phyloP scores from a whole-genome alignment of 352 stramenopile genomes.

The Pythium volutum region DNA sequence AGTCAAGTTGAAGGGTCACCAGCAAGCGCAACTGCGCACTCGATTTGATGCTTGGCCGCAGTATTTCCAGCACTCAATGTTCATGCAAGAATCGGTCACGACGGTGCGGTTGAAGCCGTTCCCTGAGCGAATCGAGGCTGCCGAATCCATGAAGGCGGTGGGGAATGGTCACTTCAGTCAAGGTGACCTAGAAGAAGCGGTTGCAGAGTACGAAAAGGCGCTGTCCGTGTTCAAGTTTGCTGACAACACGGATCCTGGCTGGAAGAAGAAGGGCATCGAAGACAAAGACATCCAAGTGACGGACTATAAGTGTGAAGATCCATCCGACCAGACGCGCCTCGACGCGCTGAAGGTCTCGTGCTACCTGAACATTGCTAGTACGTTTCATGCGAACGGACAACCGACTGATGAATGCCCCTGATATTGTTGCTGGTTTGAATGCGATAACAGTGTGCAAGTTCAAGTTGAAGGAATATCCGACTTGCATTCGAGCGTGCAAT shows the following conservation, averaged over 20 bases:
- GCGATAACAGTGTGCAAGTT: constrained; percentile 60
- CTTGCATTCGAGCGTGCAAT: constrained; percentile 67
- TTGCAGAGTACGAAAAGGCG: constrained; percentile 82
- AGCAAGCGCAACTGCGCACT: constrained; percentile 75
- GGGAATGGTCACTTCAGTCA: constrained; percentile 62
- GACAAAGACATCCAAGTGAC: constrained; percentile 64
- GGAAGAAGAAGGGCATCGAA: constrained; percentile 88
- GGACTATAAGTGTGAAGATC: constrained; percentile 52
- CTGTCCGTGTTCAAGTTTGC: constrained; percentile 82
- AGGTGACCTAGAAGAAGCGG: constrained; percentile 56
- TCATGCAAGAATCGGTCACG: constrained; percentile 78
- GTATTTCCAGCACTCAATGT: constrained; percentile 87
- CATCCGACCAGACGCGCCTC: constrained; percentile 41
- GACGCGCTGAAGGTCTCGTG: constrained; percentile 60
- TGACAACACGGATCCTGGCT: constrained; percentile 73
- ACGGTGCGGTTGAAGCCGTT: constrained; percentile 43
- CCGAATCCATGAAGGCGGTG: constrained; percentile 60
- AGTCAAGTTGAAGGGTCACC: constrained; percentile 80
- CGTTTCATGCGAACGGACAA: too few relatives aligned
- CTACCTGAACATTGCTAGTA: constrained; percentile 82
- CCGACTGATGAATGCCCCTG: too few relatives aligned
- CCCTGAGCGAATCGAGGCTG: constrained; percentile 47
- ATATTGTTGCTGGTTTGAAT: neutral
- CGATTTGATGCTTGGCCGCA: constrained; percentile 75
- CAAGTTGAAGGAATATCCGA: constrained; percentile 62